Evolutionary conservation across 2,329 filamentous ascomycete species (phyloP).

Genomic region (Cadophora sp.): DNA sequence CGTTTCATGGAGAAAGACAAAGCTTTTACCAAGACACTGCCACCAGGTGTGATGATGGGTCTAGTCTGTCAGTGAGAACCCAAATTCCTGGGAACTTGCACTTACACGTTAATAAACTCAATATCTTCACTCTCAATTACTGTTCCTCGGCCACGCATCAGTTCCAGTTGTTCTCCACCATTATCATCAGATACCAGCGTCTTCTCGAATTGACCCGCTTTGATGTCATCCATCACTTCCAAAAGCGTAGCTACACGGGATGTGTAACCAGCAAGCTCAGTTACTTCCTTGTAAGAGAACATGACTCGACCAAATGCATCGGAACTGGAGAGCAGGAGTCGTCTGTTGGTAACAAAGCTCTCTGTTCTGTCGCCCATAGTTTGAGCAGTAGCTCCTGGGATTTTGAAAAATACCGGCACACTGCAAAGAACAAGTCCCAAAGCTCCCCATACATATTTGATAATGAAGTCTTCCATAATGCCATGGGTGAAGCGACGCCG

Average conservation of each 20-base stretch:
- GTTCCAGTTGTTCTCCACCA: slow-evolving; percentile 80
- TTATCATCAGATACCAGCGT: slow-evolving; percentile 90
- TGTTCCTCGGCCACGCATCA: slow-evolving; percentile 81
- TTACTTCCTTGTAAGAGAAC: slow-evolving; percentile 98
- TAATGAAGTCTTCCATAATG: slow-evolving; percentile 99
- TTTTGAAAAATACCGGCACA: slow-evolving; percentile 93
- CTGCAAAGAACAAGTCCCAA: slow-evolving; percentile 90
- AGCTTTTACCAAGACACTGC: slow-evolving; percentile 85
- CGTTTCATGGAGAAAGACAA: slow-evolving; percentile 87
- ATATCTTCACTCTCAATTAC: slow-evolving; percentile 85
- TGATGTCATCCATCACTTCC: slow-evolving; percentile 93
- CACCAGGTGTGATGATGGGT: slow-evolving; percentile 95
- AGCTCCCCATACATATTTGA: slow-evolving; percentile 99
- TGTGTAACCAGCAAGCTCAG: slow-evolving; percentile 94
- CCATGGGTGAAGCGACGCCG: slow-evolving; percentile 92
- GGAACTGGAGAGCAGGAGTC: slow-evolving; percentile 90
- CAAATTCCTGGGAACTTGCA: slow-evolving; percentile 29
- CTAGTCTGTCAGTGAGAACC: slow-evolving; percentile 44
- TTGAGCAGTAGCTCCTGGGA: slow-evolving; percentile 67
- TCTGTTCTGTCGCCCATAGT: slow-evolving; percentile 74
- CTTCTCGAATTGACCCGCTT: slow-evolving; percentile 91
- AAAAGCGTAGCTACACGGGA: slow-evolving; percentile 88
- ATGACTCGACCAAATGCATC: slow-evolving; percentile 95
- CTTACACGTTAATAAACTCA: slow-evolving; percentile 80
- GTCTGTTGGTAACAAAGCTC: slow-evolving; percentile 90